Base-by-base conservation (phyloP, 371 early-diverging fungal species). In the Mucor mucedo region DNA sequence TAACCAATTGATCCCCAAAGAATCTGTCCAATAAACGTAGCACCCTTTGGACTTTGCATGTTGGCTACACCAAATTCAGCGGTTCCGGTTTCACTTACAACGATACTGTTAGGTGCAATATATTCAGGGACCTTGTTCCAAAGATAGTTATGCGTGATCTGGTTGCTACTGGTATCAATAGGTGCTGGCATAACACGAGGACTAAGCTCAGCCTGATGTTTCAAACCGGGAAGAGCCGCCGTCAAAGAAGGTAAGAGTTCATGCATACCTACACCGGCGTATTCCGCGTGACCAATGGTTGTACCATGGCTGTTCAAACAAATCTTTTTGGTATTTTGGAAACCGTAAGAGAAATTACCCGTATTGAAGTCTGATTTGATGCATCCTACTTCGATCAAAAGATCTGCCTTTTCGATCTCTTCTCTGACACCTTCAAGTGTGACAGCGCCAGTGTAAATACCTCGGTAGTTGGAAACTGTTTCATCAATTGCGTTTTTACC, bases 361-460 rank as follows among this genome's bases (percentile, higher is more conserved):
- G 82, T 83, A 64, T 85, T 85, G 67, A 78, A 83, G 66, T 85
- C 83, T 49, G 79, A 67, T 52, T 75, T 71, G 65, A 83, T 63
- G 8, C 76, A 64, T n/a, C 84, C 84, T 39, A 85, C 49, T 33
- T 74, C 74, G 11, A 85, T 49, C 39, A 85, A 72, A 49, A 82
- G 62, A 61, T 85, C 82, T 5, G 77, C 54, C 27, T 62, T 21
- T 48, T 70, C 63, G 13, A 83, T 70, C 44, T 76, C 79, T 11
- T 74, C 50, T 30, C 55, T 52, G 16, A 80, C 62, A 16, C 69
- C 60, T 11, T 62, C 66, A 8, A 77, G 52, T 14, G 72, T 67
- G n/a, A 76, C 65, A 28, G 62, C 62, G 47, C 76, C 82, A 49
- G 69, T 58, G 47, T 78, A 83, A 40, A 70, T 65, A 14, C 82